These are phyloP conservation scores for Sutorius eximius DNA, from an alignment of 1,284 basidiomycete species.

Conservation along the genomic window DNA sequence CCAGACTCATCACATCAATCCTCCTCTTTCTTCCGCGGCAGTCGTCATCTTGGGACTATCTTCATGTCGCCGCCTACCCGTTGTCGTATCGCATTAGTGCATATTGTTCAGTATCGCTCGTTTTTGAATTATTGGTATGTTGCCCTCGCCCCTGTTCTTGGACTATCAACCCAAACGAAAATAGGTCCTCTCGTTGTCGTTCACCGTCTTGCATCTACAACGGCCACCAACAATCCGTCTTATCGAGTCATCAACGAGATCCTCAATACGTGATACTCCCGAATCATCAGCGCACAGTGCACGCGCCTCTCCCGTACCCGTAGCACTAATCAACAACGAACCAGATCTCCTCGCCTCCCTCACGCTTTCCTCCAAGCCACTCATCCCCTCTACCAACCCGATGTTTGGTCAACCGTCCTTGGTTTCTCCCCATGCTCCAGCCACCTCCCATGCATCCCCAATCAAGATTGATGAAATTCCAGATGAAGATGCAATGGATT, in stretches of 20 bases:
- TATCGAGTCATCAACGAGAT: constrained; percentile 49
- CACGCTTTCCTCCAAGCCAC: constrained; percentile 62
- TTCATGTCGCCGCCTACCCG: constrained; percentile 39
- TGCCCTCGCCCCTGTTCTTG: neutral
- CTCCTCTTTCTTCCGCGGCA: constrained; percentile 46
- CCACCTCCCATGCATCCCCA: constrained; percentile 19
- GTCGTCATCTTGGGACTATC: constrained; percentile 40
- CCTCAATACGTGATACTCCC: constrained; percentile 39
- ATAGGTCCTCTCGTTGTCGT: constrained; percentile 53
- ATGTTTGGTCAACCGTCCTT: constrained; percentile 69
- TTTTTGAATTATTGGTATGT: constrained; percentile 57
- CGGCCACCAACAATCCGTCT: constrained; percentile 67
- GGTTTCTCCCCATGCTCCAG: constrained; percentile 25
- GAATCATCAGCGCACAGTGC: constrained; percentile 23
- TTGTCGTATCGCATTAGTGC: constrained; percentile 37
- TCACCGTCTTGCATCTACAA: constrained; percentile 55
- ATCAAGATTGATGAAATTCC: constrained; percentile 27
- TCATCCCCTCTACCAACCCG: constrained; percentile 45
- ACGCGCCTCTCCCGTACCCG: constrained; percentile 27
- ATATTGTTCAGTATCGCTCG: constrained; percentile 47
- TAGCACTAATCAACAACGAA: constrained; percentile 42
- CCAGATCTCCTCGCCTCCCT: constrained; percentile 62
- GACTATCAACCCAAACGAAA: constrained; percentile 9
- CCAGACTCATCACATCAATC: constrained; percentile 52
- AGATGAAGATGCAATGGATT: constrained; percentile 66